phyloP scores from a whole-genome alignment of 805 yeast species.

The Blastobotrys robertii region DNA sequence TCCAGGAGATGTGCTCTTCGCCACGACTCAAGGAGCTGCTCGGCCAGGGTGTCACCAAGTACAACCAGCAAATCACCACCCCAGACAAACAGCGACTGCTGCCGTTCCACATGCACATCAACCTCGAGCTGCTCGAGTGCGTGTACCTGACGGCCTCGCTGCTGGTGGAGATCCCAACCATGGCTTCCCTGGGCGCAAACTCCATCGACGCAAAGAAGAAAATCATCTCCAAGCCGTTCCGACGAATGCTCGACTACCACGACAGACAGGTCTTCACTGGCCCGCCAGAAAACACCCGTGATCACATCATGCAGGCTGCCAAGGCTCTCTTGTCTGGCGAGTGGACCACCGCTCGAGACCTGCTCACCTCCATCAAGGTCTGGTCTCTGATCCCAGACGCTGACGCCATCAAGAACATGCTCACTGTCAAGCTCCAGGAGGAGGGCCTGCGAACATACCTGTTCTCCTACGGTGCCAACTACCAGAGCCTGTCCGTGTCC shows the following conservation, averaged over 20 bases:
- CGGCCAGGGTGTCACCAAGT: conserved; percentile 84
- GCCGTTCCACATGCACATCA: conserved; percentile 98
- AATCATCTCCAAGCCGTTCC: conserved; percentile 70
- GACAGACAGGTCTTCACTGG: conserved; percentile 94
- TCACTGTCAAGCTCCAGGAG: conserved; percentile 68
- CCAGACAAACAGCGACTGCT: conserved; percentile 71
- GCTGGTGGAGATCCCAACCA: conserved; percentile 83
- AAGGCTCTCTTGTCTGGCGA: conserved; percentile 80
- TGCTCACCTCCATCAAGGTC: conserved; percentile 66
- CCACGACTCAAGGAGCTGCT: conserved; percentile 82
- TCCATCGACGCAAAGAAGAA: conserved; percentile 49
- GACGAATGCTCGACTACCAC: conserved; percentile 82
- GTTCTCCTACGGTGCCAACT: conserved; percentile 70
- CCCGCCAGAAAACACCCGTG: conserved; percentile 95
- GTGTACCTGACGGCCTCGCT: conserved; percentile 85
- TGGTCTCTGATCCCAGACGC: conserved; percentile 76
- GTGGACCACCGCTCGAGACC: conserved; percentile 69
- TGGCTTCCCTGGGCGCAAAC: conserved; percentile 58
- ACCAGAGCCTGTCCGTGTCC: conserved; percentile 60
- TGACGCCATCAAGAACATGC: conserved; percentile 53
- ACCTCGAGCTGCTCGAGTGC: conserved; percentile 87
- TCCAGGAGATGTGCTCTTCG: conserved; percentile 81
- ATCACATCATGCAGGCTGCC: conserved; percentile 87
- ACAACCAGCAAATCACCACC: conserved; percentile 35
- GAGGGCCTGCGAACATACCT: conserved; percentile 92